These are phyloP conservation scores for Alternaria solani DNA, from an alignment of 2,329 filamentous ascomycete species.

Conservation along the genomic window DNA sequence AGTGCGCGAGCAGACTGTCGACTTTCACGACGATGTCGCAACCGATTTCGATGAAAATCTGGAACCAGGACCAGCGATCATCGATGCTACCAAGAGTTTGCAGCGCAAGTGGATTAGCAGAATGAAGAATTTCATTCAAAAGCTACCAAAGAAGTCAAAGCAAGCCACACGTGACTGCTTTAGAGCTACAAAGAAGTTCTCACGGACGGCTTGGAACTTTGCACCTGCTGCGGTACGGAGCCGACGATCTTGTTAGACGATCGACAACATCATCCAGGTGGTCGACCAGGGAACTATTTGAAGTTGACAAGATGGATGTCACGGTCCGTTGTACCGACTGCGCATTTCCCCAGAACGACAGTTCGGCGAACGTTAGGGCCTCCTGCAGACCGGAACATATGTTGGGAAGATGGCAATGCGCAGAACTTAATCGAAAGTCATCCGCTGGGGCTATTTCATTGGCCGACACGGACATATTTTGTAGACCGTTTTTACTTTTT, in stretches of 20 bases:
- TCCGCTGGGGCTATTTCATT: not conserved
- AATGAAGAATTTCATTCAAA: not conserved
- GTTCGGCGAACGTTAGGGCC: slow-evolving; percentile 4
- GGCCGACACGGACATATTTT: slow-evolving; percentile 3
- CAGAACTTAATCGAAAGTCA: not conserved
- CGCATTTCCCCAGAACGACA: slow-evolving; percentile 1
- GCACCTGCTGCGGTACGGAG: not conserved
- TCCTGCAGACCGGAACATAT: slow-evolving; percentile 1
- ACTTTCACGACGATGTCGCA: not conserved
- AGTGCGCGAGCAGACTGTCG: not conserved
- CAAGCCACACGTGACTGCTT: not conserved
- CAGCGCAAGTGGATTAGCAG: not conserved
- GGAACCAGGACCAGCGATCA: not conserved
- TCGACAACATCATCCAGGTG: not conserved
- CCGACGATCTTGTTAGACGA: not conserved
- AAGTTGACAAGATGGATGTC: not conserved
- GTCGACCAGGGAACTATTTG: slow-evolving; percentile 1
- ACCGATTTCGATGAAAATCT: not conserved
- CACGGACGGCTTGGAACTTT: slow-evolving; percentile 5
- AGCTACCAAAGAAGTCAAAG: not conserved
- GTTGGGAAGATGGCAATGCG: not conserved
- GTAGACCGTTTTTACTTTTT: slow-evolving; percentile 1
- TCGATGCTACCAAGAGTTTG: too few relatives aligned
- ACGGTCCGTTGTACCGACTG: not conserved
- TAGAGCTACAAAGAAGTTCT: slow-evolving; percentile 7